Evolutionary conservation across 2,329 filamentous ascomycete genomes (phyloP).

Genomic region (Fusarium bulbicola): DNA sequence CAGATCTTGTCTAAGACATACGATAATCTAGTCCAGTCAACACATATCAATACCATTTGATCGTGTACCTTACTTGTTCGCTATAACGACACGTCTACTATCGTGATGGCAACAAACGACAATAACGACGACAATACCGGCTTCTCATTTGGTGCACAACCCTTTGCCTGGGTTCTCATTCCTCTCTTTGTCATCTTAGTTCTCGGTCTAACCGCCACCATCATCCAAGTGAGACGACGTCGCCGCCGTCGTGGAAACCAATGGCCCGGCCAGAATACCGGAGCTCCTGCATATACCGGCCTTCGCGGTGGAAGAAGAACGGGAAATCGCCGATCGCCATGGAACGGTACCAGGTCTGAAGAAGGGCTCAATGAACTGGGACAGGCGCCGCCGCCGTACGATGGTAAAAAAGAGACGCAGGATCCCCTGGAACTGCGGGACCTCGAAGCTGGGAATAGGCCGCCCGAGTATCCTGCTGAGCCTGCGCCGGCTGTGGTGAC

Average conservation of each 20-base stretch:
- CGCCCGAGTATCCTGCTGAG: conserved; percentile 44
- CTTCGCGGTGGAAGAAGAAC: conserved; percentile 16
- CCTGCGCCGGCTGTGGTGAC: conserved; percentile 39
- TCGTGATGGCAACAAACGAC: conserved; percentile 17
- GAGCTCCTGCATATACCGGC: conserved; percentile 36
- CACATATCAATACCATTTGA: background rate
- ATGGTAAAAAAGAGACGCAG: conserved; percentile 44
- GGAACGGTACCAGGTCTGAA: conserved; percentile 40
- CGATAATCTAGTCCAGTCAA: background rate
- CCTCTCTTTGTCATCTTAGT: conserved; percentile 57
- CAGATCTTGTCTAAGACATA: background rate
- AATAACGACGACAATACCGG: conserved; percentile 16
- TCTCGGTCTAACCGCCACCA: conserved; percentile 49
- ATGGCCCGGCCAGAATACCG: conserved; percentile 20
- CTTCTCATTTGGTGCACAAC: conserved; percentile 54
- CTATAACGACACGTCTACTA: background rate
- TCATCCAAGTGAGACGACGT: conserved; percentile 56
- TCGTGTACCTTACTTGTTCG: background rate
- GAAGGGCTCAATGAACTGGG: conserved; percentile 72
- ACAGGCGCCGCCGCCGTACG: conserved; percentile 72
- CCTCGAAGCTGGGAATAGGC: conserved; percentile 40
- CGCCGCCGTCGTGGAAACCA: conserved; percentile 35
- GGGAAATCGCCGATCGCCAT: conserved; percentile 40
- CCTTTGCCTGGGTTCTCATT: conserved; percentile 66
- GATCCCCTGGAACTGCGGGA: conserved; percentile 39